Percentiles rank a stretch among this genome's conserved stretches.
phyloP scores from a whole-genome alignment of 805 yeast species.

The Cyberlindnera xylosilytica region DNA sequence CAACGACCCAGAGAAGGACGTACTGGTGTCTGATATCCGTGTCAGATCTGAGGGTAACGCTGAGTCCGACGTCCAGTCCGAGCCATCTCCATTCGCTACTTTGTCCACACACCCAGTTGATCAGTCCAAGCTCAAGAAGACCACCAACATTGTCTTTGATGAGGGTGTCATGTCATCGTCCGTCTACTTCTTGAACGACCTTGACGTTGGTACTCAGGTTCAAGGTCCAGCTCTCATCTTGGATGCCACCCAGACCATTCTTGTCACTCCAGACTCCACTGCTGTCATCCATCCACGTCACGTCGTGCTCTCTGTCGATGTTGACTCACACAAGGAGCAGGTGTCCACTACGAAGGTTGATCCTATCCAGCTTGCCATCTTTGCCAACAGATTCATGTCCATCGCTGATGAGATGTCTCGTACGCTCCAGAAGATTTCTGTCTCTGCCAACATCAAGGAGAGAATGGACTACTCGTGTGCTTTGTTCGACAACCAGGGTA shows the following conservation, averaged over 20 bases:
- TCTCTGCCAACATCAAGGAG: constrained; percentile 45
- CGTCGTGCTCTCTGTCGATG: constrained; percentile 29
- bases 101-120: constrained; percentile 24
- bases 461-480: constrained; percentile 49
- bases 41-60: constrained; percentile 32
- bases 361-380: constrained; percentile 42
- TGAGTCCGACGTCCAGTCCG: constrained; percentile 13
- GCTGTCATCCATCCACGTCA: constrained; percentile 37
- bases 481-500: constrained; percentile 42
- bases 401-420: constrained; percentile 49
- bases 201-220: constrained; percentile 30
- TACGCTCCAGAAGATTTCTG: constrained; percentile 42
- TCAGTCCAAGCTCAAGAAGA: constrained; percentile 28
- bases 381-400: constrained; percentile 46
- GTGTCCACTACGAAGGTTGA: constrained; percentile 44
- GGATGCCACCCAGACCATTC: constrained; percentile 62
- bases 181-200: constrained; percentile 30
- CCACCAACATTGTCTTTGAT: constrained; percentile 33
- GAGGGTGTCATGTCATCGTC: constrained; percentile 31
- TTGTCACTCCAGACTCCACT: constrained; percentile 34
- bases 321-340: constrained; percentile 35
- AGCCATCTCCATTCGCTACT: constrained; percentile 27
- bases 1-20: constrained; percentile 32
- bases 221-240: constrained; percentile 57
- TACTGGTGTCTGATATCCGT: constrained; percentile 34